These are phyloP conservation scores for Penicillium chermesinum DNA, from an alignment of 495 filamentous ascomycete genomes.

Conservation along the genomic window DNA sequence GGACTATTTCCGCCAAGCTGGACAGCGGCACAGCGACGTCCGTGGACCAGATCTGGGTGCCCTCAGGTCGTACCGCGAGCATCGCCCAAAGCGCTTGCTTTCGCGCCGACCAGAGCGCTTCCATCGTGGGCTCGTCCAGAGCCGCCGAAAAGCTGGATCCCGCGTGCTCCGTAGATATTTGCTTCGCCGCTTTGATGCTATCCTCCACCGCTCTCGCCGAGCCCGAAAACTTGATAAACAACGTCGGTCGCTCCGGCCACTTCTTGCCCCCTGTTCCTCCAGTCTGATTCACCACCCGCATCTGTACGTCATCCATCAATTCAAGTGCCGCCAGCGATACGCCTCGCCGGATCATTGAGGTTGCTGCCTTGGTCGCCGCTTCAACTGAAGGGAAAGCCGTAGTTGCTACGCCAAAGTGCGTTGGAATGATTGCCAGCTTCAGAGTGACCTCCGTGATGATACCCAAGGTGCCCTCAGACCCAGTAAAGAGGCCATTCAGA, in stretches of 20 bases:
- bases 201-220: slow-evolving; percentile 50
- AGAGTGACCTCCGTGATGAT: slow-evolving; percentile 83
- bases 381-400: slow-evolving; percentile 73
- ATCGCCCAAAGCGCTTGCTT: slow-evolving; percentile 73
- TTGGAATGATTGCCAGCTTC: slow-evolving; percentile 75
- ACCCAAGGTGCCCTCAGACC: slow-evolving; percentile 88
- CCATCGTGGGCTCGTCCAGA: slow-evolving; percentile 53
- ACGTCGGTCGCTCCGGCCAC: slow-evolving; percentile 54
- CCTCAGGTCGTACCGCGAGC: slow-evolving; percentile 41
- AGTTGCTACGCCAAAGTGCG: slow-evolving; percentile 76
- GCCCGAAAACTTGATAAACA: slow-evolving; percentile 78
- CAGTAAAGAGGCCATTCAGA: slow-evolving; percentile 77
- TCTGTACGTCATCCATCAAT: slow-evolving; percentile 89
- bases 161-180: slow-evolving; percentile 53
- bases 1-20: slow-evolving; percentile 71
- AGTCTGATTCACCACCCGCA: slow-evolving; percentile 82
- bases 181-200: slow-evolving; percentile 64
- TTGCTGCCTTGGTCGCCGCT: slow-evolving; percentile 75
- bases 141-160: slow-evolving; percentile 75
- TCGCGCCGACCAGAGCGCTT: slow-evolving; percentile 75
- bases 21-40: slow-evolving; percentile 86
- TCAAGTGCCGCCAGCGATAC: slow-evolving; percentile 86
- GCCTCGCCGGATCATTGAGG: slow-evolving; percentile 71
- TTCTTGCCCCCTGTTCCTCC: slow-evolving; percentile 75
- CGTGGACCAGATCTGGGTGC: slow-evolving; percentile 61